Conservation (phyloP, 73 alveolate species). For the Blepharisma japonicum region DNA sequence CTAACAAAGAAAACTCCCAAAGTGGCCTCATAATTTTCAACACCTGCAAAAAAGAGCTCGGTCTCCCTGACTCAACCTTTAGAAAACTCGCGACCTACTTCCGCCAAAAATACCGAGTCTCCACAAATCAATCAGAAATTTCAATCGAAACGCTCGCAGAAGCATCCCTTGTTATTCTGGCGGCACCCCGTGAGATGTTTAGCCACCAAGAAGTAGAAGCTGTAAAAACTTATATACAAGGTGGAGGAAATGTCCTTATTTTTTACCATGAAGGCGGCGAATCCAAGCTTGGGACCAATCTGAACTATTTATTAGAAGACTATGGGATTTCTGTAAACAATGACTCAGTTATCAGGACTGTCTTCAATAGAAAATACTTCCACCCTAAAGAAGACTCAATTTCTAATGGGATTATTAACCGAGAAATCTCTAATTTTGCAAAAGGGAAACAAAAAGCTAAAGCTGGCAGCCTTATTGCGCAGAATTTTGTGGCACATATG, state of each 20-base stretch:
- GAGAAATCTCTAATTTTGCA: conserved; percentile 47
- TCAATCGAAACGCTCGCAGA: conserved; percentile 49
- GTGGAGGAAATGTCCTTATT: conserved; percentile 90
- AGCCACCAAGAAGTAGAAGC: conserved; percentile 80
- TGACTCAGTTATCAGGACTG: conserved; percentile 88
- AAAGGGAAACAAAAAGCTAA: conserved; percentile 58
- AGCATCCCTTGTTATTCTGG: conserved; percentile 62
- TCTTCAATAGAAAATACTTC: conserved; percentile 73
- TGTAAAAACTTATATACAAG: conserved; percentile 76
- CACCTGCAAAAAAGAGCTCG: not conserved
- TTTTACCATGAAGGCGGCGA: conserved; percentile 96
- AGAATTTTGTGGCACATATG: not conserved
- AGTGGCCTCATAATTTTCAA: not conserved
- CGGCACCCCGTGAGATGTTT: conserved; percentile 68
- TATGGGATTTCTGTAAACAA: conserved; percentile 78
- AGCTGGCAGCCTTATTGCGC: conserved; percentile 33
- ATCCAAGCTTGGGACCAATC: conserved; percentile 77
- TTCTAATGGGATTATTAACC: conserved; percentile 64
- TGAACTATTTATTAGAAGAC: conserved; percentile 90
- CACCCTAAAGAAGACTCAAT: conserved; percentile 93
- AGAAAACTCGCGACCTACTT: not conserved
- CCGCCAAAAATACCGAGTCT: not conserved
- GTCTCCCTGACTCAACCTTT: not conserved
- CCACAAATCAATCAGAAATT: conserved; percentile 39
- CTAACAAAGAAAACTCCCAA: not conserved